phyloP scores from a whole-genome alignment of 2,329 filamentous ascomycete genomes.

The Sporothrix phasma region DNA sequence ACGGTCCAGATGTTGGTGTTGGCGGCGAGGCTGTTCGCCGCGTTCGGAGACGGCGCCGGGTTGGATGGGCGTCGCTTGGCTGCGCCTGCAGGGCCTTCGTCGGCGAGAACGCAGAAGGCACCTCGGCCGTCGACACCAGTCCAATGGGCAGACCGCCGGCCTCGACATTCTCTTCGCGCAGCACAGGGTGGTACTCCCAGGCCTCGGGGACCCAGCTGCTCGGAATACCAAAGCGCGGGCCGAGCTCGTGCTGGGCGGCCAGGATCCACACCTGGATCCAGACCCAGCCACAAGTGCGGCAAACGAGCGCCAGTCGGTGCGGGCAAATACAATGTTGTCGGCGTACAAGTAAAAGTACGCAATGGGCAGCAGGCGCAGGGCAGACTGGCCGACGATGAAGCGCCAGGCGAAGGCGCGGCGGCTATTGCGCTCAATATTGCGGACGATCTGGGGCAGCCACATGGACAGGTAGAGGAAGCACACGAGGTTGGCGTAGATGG shows the following conservation, averaged over 20 bases:
- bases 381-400: constrained; percentile 76
- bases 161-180: constrained; percentile 74
- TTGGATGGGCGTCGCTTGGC: neutral
- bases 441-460: constrained; percentile 85
- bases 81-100: constrained; percentile 7
- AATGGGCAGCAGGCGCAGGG: constrained; percentile 68
- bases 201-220: constrained; percentile 58
- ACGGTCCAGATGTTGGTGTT: constrained; percentile 43
- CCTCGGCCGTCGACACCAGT: constrained; percentile 30
- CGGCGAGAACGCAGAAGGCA: neutral
- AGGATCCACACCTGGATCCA: constrained; percentile 77
- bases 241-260: constrained; percentile 73
- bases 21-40: constrained; percentile 18
- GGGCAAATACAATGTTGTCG: constrained; percentile 73
- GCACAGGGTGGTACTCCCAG: constrained; percentile 90
- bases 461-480: constrained; percentile 74
- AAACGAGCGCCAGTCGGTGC: constrained; percentile 57
- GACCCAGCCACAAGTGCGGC: constrained; percentile 61
- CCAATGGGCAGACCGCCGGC: constrained; percentile 74
- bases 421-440: constrained; percentile 84
- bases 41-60: neutral
- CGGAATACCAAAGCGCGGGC: constrained; percentile 77
- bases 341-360: constrained; percentile 73
- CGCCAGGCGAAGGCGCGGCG: constrained; percentile 85
- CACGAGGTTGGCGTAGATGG: constrained; percentile 51